Evolutionary conservation across 2,329 filamentous ascomycete species (phyloP), one percentile per base, ranked within the genome.

Genomic region (Aspergillus spinulosporus): DNA sequence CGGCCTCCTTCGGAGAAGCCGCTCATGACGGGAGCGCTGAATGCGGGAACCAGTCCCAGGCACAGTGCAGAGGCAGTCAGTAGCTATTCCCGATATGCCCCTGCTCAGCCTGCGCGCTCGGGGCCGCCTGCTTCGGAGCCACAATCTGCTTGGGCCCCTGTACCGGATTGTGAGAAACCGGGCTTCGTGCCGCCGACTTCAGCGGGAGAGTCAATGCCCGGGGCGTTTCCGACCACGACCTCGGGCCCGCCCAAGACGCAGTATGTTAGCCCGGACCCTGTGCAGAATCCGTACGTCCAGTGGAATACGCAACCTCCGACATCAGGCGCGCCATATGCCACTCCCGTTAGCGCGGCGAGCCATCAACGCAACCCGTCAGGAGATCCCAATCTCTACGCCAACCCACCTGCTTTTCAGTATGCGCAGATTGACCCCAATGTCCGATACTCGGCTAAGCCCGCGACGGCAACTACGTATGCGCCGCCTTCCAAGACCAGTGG

Each of bases 181-280:
- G 74, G 72, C 1, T 77, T 72, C 56, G 69, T 76, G n/a, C 74
- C 75, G n/a, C 73, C 74, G 32, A 63, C 66, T 1, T 69, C 71
- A 26, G 69, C 70, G 39, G 60, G 62, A 14, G 64, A 48, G 5
- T 56, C 62, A 21, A 72, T 72, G 61, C 67, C 72, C 1, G 68
- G 67, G 4, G 70, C 68, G 3, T 73, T 72, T 44, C 70, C 72
- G n/a, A 54, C 60, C 8, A 39, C 60, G 7, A 44, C 49, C 37
- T 65, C 69, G 12, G 62, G 47, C 1, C 67, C 67, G 56, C 63
- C 59, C 3, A 58, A 62, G 42, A 53, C 59, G 26, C 70, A 72
- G 53, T 76, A 73, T 62, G 59, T 64, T 32, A 66, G 66, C 50
- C 52, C 64, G 29, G 50, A 58, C 5, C 53, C 63, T 14, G 54